Evolutionary conservation across 2,329 filamentous ascomycete species (phyloP), one percentile per base, ranked within the genome.

Genomic region (Ceratocystis destructans): DNA sequence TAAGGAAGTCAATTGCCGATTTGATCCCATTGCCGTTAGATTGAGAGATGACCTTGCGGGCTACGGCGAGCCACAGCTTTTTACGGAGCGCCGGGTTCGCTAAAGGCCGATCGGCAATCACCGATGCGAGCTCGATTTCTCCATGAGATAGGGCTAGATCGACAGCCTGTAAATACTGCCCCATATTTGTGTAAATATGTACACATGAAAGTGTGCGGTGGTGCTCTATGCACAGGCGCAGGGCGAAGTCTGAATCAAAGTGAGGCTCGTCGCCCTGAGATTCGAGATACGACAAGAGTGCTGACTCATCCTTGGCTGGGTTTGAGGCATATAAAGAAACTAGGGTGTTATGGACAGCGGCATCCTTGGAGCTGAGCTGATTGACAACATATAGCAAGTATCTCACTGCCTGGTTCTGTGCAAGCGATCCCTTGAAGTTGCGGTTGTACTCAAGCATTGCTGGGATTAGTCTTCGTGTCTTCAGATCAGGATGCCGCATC

Each of bases 171-270:
- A 90, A 83, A 73, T 96, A 96, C 74, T 97, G 91, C 0, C 88
- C 88, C 93, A 99, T 99, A 69, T 87, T 89, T 66, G 89, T 96
- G 79, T 97, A 99, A 69, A 99, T 96, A 75, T 97, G 92, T 4
- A 97, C 93, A 73, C 92, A 96, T 15, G 90, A 95, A 69, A 96
- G 86, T 0, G 96, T 92, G 57, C 94, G 88, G 70, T 92, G 87
- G 76, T 99, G 87, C 72, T 96, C 89, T 70, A 99, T 97, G 76
- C 94, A 99, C 12, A 97, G 82, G 12, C 94, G 88, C 37, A 99
- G 85, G 1, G 94, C 94, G 76, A 99, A 99, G 75, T 99, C 94
- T 1, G 90, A 90, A 73, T 99, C 94, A 74, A 95, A 99, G 59
- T 85, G 84, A 59, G 89, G 89, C 72, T 94, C 88, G 63, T 90